Base-by-base conservation (phyloP, 495 filamentous ascomycete species). In the Penicillium samsonianum region DNA sequence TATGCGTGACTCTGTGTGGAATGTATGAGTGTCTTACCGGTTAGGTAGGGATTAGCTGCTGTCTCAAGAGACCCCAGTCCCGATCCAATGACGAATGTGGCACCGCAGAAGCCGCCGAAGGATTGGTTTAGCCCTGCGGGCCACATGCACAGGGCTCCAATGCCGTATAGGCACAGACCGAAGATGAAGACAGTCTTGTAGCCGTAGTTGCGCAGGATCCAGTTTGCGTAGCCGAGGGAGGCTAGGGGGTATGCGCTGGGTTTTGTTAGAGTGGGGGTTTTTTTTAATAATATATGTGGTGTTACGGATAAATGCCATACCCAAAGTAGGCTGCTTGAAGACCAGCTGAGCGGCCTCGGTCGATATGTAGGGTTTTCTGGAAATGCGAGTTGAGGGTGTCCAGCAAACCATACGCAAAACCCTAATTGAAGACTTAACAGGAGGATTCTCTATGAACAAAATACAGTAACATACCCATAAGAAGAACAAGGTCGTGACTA, bases 401-500 rank as follows among this genome's bases (percentile, higher is more conserved):
- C 20, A 79, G 58, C 14, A 79, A 47, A 14, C 77, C 77, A 55
- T 78, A 79, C 16, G 79, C 78, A 45, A 83, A 83, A 9, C 80
- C 80, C 80, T 79, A 63, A 22, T 19, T 10, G 17, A 3, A n/a
- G 33, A 28, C 7, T 49, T 31, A 57, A 17, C 26, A 28, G 16
- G 12, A 14, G 22, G 16, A 20, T 19, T 26, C 3, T 22, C 9
- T 12, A 2, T 14, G 19, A 10, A 4, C 11, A 12, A 40, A 10
- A 19, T 17, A 14, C 4, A 12, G n/a, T 16, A 14, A 66, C 28
- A 65, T 60, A 75, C 73, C 89, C 87, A 90, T 47, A 90, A 73
- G 69, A 92, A 90, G 74, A 89, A 90, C n/a, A 90, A 74, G 52
- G 85, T 80, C 22, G 73, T 79, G 55, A 73, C 78, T 6, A 84